Evolutionary conservation across 1,284 basidiomycete species (phyloP), one percentile per base, ranked within the genome.

Genomic region (Cryptococcus jaspeensis): DNA sequence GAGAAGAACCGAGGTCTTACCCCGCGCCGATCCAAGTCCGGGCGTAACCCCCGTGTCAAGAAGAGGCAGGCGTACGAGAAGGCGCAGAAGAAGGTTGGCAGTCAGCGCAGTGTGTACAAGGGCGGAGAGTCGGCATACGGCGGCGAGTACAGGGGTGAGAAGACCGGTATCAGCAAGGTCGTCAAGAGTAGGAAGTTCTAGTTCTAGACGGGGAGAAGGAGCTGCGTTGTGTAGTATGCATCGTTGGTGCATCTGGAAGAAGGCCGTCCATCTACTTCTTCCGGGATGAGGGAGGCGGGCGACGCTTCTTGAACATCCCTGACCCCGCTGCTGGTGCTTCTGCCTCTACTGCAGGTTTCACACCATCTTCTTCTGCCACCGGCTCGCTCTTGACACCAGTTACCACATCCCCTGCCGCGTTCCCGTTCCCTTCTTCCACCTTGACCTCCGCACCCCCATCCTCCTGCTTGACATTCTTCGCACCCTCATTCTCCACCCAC

Each of bases 31-130:
- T 80, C 87, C 50, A 96, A 96, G 79, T 71, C 78, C 53, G 89
- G 91, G 40, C 89, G 92, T 64, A 97, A 97, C 79, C 92, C 93
- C 35, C 86, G 93, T 66, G 92, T 97, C 78, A 97, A 96, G 84
- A 97, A 97, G 78, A 84, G 90, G 48, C 83, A 88, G 76, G 87
- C 85, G 70, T 97, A 87, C 81, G 92, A 93, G 71, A 88, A 95
- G 79, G 93, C 92, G 59, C 89, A 94, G 82, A 91, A 89, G 81
- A 92, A 88, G 78, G 81, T 96, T 18, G 81, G 86, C 25, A 92
- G 88, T 32, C 90, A 93, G 77, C 88, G 90, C 74, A 86, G 92
- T 20, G 83, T 92, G 25, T 96, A 86, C 83, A 93, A 89, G 75
- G 91, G 91, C 59, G 90, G 91, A 36, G 79, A 89, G 58, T 83